Evolutionary conservation across 2,329 filamentous ascomycete genomes (phyloP).

Genomic region (Neofusicoccum sp.): DNA sequence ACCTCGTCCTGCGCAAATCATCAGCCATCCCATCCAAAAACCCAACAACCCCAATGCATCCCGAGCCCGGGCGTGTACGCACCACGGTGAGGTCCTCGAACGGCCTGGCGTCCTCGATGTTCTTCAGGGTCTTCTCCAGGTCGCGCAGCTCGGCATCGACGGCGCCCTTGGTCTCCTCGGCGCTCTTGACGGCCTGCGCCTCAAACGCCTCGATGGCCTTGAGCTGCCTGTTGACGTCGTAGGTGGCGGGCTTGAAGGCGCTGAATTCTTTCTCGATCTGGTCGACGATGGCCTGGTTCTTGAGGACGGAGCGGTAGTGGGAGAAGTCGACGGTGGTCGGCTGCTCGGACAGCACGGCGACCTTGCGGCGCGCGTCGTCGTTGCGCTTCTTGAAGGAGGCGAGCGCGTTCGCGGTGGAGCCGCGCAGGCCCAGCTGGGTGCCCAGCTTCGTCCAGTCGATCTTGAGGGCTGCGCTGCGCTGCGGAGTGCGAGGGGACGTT

Average conservation of each 20-base stretch:
- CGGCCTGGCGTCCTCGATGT: constrained; percentile 92
- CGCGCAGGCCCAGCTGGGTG: constrained; percentile 91
- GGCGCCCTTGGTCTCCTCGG: constrained; percentile 92
- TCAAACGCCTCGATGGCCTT: constrained; percentile 99
- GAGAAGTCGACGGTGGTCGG: constrained; percentile 87
- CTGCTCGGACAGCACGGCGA: constrained; percentile 78
- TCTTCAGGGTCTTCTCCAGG: constrained; percentile 89
- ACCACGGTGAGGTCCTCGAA: constrained; percentile 98
- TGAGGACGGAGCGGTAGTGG: constrained; percentile 86
- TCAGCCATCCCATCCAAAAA: constrained; percentile 19
- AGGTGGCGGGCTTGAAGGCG: constrained; percentile 85
- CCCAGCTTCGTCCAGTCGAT: constrained; percentile 98
- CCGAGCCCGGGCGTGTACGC: constrained; percentile 49
- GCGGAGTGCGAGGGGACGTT: constrained; percentile 32
- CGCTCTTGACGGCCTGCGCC: constrained; percentile 94
- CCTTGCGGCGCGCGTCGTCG: constrained; percentile 94
- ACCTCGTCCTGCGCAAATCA: constrained; percentile 74
- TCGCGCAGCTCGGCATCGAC: constrained; percentile 94
- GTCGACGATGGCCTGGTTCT: constrained; percentile 93
- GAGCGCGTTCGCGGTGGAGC: constrained; percentile 87
- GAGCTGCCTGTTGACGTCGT: constrained; percentile 90
- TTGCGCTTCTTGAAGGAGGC: constrained; percentile 99
- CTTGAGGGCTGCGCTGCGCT: constrained; percentile 98
- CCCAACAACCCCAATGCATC: constrained; percentile 11
- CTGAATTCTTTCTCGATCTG: constrained; percentile 97